Conservation (phyloP, 768 basidiomycete genomes). For the Hirschioporus abietinus region DNA sequence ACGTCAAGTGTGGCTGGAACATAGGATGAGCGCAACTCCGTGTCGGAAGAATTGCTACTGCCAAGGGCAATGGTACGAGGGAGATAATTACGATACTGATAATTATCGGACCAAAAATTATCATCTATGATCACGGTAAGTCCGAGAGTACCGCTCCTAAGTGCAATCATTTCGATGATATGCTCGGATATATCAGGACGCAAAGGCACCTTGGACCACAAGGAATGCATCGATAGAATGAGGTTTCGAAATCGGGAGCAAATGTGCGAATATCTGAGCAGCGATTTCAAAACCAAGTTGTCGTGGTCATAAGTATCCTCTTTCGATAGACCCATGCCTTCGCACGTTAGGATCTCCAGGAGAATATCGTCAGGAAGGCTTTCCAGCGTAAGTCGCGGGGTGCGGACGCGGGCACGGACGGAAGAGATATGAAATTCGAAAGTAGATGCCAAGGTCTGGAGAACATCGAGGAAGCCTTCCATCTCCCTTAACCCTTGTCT, state of each 20-base stretch:
- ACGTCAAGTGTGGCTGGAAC: no score
- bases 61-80: no score
- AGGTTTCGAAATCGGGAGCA: not conserved
- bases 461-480: not conserved
- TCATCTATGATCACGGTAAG: not conserved
- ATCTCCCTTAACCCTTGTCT: not conserved
- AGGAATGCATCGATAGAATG: not conserved
- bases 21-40: no score
- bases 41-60: no score
- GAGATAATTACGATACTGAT: no score
- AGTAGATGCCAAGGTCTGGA: not conserved
- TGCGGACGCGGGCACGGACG: not conserved
- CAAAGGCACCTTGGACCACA: not conserved
- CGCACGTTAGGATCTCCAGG: not conserved
- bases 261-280: not conserved
- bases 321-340: not conserved
- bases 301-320: not conserved
- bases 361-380: not conserved
- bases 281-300: not conserved
- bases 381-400: not conserved
- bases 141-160: not conserved
- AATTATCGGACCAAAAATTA: not conserved
- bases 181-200: not conserved
- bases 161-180: not conserved
- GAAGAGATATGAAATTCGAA: not conserved